Evolutionary conservation across 306 rosid species (phyloP).

Genomic region (Inga leiocalycina): DNA sequence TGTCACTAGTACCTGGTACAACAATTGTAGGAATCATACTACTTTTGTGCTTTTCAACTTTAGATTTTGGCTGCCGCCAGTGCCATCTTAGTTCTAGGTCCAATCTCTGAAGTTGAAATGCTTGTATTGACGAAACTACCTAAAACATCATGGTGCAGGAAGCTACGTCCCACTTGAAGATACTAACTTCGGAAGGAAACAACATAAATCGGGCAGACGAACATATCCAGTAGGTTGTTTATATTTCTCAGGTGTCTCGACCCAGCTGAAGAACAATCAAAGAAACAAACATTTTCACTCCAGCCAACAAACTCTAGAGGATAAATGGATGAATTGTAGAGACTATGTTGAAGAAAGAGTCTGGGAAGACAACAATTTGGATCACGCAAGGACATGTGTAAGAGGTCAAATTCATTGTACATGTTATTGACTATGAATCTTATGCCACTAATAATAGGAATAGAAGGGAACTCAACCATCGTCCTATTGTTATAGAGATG

Average conservation of each 20-base stretch:
- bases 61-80: neutral
- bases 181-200: neutral
- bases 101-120: neutral
- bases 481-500: neutral
- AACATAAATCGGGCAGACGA: conserved; percentile 3
- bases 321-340: neutral
- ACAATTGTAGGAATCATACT: neutral
- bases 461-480: neutral
- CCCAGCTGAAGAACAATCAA: neutral
- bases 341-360: neutral
- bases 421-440: neutral
- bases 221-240: no score
- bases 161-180: neutral
- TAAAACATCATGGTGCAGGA: conserved; percentile 29
- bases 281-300: conserved; percentile 24
- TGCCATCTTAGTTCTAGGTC: no score
- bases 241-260: no score
- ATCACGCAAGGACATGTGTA: neutral
- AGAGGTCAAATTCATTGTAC: neutral
- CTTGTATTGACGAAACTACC: neutral
- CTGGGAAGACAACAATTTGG: conserved; percentile 11
- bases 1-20: conserved; percentile 1
- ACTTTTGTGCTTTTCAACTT: neutral
- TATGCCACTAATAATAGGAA: neutral
- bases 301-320: neutral